Base-by-base conservation (phyloP, 1,284 basidiomycete genomes). In the Cutaneotrichosporon daszewskae region DNA sequence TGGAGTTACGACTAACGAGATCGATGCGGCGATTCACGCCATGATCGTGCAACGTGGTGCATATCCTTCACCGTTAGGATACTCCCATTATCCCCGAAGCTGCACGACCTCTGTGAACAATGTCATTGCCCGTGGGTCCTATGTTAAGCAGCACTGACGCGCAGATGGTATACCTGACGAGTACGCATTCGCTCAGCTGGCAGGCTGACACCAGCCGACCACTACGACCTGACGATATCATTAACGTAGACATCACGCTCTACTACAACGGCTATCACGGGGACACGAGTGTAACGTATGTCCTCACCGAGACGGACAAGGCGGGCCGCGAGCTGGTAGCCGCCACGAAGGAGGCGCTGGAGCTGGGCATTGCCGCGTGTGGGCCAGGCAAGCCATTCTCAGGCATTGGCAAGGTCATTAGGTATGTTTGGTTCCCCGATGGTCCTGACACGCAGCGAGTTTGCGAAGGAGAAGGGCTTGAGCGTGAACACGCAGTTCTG, bases 61-160 rank as follows among this genome's bases (percentile, higher is more conserved):
- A 23, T 95, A 95, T 64, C 91, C 91, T 0, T 91, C 88, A 2
- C 88, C 91, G 1, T 72, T 95, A 25, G 77, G 77, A 1, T 95
- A 94, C 68, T 75, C 77, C 20, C 82, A 81, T 8, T 94, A 84
- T 62, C 89, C 90, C 6, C 83, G 81, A 54, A 85, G 87, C 25
- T 87, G 86, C 57, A 92, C 89, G 62, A 94, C 89, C 16, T 72
- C 72, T 2, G 69, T 77, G 40, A 95, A 96, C 63, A 95, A 95
- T 55, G 74, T 72, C 22, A 65, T 72, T 40, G 69, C 68, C 26
- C 68, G 69, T 72, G 38, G 53, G 69, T 61, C 11, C 24, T 5
- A 17, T n/a, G n/a, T n/a, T n/a, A n/a, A n/a, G n/a, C 17, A 4
- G 14, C 10, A 32, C 41, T 46, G 32, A 42, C 39, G 13, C 11